Evolutionary conservation across 1,139 yeast species (phyloP), one percentile per base, ranked within the genome.

Genomic region (Taphrina wiesneri): DNA sequence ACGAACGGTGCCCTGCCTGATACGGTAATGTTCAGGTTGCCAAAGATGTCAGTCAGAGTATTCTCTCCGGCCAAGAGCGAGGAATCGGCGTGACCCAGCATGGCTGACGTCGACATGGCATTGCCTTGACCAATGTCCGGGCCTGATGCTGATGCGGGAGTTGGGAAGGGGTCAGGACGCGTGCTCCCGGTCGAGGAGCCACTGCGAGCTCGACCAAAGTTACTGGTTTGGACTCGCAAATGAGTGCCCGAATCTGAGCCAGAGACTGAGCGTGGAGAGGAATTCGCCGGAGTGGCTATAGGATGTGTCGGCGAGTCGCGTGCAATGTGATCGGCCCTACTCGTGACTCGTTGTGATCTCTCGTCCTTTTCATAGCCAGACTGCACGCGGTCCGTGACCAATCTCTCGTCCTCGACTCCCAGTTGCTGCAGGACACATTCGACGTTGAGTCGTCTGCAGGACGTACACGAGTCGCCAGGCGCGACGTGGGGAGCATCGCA

Each of bases 41-140:
- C 64, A 28, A 60, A 60, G 21, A 60, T 60, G 15, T 49, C 57
- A 4, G 64, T 60, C 52, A 60, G 57, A 3, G 56, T 60, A 36
- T 60, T 60, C n/a, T 34, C 57, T 3, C 57, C 57, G 19, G 32
- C 41, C 23, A 39, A 21, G 13, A 19, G 13, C n/a, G 34, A 28
- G 43, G 28, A 21, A 25, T 60, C 64, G 45, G 34, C 30, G 53
- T 26, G 15, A 21, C 47, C 46, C 21, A 28, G 47, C 49, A 47
- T 23, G 23, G 54, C 43, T 26, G 49, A 11, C 7, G 9, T 21
- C 28, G 26, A 21, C 28, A 2, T 11, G 9, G 49, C 7, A 2
- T 9, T 21, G 49, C 13, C 49, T 7, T 2, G 28, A 15, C 11
- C 19, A 28, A 13, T 26, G 4, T 26, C 36, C 1, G 36, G 7